phyloP scores from a whole-genome alignment of 169 alveolate genomes.

The Besnoitia besnoiti region DNA sequence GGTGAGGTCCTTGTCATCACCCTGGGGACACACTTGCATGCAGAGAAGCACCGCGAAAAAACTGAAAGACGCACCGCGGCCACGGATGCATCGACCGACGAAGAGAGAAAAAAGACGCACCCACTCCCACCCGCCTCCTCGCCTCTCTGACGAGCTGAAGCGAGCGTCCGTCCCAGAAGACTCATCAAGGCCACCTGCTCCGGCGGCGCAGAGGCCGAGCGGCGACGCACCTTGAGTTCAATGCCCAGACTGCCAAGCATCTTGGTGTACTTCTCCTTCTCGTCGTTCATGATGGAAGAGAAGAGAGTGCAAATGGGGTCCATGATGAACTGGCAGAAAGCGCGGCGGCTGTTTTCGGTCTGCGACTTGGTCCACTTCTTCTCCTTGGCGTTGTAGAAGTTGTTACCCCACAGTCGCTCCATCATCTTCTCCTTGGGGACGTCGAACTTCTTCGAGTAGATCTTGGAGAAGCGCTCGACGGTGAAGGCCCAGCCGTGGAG shows the following conservation, averaged over 20 bases:
- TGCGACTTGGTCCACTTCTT: constrained; percentile 90
- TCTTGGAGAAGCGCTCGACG: constrained; percentile 94
- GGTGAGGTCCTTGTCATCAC: constrained; percentile 91
- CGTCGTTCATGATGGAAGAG: constrained; percentile 93
- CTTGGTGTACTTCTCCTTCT: constrained; percentile 89
- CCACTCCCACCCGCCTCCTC: neutral
- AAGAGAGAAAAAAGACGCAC: neutral
- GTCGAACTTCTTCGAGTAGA: constrained; percentile 96
- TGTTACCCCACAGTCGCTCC: constrained; percentile 99
- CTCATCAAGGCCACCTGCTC: neutral
- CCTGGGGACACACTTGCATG: constrained; percentile 24
- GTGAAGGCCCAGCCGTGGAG: constrained; percentile 99
- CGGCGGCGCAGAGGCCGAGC: neutral
- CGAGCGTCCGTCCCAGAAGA: too few relatives aligned
- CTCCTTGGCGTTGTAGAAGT: constrained; percentile 95
- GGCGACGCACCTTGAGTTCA: constrained; percentile 82
- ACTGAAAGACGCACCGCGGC: neutral
- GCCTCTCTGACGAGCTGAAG: neutral
- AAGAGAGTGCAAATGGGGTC: constrained; percentile 97
- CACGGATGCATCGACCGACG: neutral
- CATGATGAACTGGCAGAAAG: constrained; percentile 97
- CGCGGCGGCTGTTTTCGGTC: constrained; percentile 71
- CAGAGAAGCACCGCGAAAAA: neutral
- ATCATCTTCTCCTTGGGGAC: constrained; percentile 94
- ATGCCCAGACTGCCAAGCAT: constrained; percentile 93